phyloP scores from a whole-genome alignment of 257 asterid species.

The Prunella vulgaris region DNA sequence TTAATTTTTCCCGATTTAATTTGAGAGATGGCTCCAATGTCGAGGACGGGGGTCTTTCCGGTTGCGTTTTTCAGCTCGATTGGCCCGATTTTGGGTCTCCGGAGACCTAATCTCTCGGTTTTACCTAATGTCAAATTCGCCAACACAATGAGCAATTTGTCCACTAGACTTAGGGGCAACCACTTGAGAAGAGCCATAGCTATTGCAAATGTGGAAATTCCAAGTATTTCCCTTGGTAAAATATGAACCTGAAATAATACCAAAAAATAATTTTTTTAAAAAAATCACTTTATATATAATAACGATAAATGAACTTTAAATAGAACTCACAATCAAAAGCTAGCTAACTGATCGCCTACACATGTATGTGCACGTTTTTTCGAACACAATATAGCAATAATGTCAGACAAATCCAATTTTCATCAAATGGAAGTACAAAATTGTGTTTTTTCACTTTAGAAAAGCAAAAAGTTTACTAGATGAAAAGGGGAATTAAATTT shows the following conservation, averaged over 20 bases:
- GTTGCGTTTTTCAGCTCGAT: constrained; percentile 72
- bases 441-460: background rate
- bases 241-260: constrained; percentile 57
- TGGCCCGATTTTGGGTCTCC: constrained; percentile 83
- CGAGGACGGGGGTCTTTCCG: constrained; percentile 90
- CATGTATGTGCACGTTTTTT: background rate
- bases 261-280: background rate
- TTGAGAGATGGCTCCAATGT: constrained; percentile 64
- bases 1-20: constrained; percentile 66
- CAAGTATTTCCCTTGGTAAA: constrained; percentile 81
- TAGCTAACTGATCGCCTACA: background rate
- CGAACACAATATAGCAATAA: background rate
- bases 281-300: background rate
- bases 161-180: constrained; percentile 69
- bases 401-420: background rate
- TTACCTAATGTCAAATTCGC: constrained; percentile 56
- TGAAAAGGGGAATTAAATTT: background rate
- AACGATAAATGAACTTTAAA: background rate
- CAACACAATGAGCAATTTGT: constrained; percentile 50
- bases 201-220: constrained; percentile 64
- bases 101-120: constrained; percentile 60
- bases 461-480: background rate
- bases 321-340: no score
- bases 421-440: background rate
- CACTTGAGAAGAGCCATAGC: constrained; percentile 74